Conservation (phyloP, 176 grass and related monocot genomes). For the Rhynchospora pubera region DNA sequence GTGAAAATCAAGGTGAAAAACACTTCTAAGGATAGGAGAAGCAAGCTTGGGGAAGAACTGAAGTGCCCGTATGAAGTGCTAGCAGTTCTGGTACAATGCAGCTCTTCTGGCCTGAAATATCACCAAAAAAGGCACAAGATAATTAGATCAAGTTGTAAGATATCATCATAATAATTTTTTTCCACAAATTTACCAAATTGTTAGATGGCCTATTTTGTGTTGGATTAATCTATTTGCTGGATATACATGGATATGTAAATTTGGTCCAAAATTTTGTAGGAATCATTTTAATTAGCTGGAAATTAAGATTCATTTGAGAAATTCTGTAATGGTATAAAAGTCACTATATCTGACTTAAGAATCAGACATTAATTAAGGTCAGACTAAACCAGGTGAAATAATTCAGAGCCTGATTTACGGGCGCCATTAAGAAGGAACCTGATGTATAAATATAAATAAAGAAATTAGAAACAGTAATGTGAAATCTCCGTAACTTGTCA, state of each 20-base stretch:
- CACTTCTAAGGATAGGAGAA: neutral
- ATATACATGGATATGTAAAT: neutral
- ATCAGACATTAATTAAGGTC: neutral
- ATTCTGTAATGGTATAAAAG: neutral
- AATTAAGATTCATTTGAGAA: neutral
- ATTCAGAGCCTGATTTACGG: neutral
- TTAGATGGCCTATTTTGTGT: neutral
- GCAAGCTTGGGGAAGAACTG: neutral
- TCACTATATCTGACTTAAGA: too few species aligned
- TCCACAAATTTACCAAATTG: neutral
- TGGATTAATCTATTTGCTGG: neutral
- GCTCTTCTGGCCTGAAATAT: conserved; percentile 4
- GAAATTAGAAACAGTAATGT: neutral
- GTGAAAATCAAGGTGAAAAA: neutral
- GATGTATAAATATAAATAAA: neutral
- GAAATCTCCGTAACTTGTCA: conserved; percentile 22
- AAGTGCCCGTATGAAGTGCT: neutral
- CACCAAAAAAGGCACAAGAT: neutral
- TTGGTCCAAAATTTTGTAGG: neutral
- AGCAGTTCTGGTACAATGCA: neutral
- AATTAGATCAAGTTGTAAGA: neutral
- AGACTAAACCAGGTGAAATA: neutral
- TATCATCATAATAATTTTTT: neutral
- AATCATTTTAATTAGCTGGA: neutral
- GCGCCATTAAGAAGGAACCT: neutral